phyloP scores from a whole-genome alignment of 306 rosid species.

The Vicia faba region DNA sequence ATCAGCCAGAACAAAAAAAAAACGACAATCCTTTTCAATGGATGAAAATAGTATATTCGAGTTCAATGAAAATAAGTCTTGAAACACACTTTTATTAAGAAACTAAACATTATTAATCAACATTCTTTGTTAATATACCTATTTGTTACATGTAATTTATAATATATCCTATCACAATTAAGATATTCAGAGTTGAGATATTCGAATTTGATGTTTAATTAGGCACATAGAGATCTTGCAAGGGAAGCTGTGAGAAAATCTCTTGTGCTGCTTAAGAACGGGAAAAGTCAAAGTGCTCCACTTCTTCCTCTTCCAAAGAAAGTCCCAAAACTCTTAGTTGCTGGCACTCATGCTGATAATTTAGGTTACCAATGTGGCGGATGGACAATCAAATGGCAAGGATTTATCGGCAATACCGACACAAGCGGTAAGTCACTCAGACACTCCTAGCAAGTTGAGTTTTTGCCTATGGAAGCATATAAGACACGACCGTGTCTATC shows the following conservation, averaged over 20 bases:
- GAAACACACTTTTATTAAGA: neutral
- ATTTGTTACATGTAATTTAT: conserved; percentile 25
- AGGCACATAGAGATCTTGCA: conserved; percentile 89
- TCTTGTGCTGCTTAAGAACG: conserved; percentile 86
- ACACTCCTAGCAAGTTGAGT: too few species aligned
- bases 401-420: conserved; percentile 73
- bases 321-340: conserved; percentile 66
- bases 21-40: neutral
- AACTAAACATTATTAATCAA: conserved; percentile 10
- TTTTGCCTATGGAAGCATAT: neutral
- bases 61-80: neutral
- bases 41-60: neutral
- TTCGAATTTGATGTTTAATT: conserved; percentile 35
- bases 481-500: neutral
- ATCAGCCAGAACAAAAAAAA: neutral
- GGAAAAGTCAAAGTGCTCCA: conserved; percentile 64
- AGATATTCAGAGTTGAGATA: conserved; percentile 26
- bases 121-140: neutral
- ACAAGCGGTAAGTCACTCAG: conserved; percentile 66
- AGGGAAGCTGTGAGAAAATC: conserved; percentile 98
- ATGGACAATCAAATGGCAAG: conserved; percentile 97
- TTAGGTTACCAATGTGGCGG: conserved; percentile 99
- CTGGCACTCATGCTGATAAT: conserved; percentile 92
- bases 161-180: conserved; percentile 30
- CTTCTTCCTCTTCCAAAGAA: conserved; percentile 84